Evolutionary conservation across 208 protist species (phyloP).

Genomic region (Entamoeba histolytica): DNA sequence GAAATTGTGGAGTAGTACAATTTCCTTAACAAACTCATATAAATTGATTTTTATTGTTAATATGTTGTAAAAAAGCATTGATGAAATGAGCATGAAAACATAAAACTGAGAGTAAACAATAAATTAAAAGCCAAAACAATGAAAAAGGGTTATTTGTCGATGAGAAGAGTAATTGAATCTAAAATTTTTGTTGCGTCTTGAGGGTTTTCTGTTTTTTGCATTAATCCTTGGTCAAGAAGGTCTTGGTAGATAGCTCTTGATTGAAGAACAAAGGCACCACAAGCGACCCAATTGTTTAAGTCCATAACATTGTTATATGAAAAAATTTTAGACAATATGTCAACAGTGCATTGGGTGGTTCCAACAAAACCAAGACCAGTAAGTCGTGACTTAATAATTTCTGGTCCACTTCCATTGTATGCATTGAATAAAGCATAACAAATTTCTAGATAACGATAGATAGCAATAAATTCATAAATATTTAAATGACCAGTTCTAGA

Average conservation of each 20-base stretch:
- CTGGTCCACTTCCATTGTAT: background rate
- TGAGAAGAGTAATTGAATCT: background rate
- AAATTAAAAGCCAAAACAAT: background rate
- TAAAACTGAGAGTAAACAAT: background rate
- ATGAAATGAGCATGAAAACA: too few relatives aligned
- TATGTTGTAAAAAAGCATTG: too few relatives aligned
- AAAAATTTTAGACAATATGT: background rate
- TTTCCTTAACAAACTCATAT: too few relatives aligned
- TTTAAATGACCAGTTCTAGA: background rate
- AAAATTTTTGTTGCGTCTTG: background rate
- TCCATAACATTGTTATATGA: background rate
- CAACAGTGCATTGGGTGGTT: background rate
- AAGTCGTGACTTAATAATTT: background rate
- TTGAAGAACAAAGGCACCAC: background rate
- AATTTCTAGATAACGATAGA: background rate
- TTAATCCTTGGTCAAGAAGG: background rate
- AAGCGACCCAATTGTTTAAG: background rate
- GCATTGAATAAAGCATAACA: background rate
- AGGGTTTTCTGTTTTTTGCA: background rate
- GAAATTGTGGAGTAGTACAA: too few relatives aligned
- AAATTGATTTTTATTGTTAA: too few relatives aligned
- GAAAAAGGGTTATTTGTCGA: background rate
- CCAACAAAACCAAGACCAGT: background rate
- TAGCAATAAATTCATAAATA: background rate
- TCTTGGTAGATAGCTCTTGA: background rate